phyloP scores from a whole-genome alignment of 2,329 filamentous ascomycete species.

The Colletotrichum sp. region DNA sequence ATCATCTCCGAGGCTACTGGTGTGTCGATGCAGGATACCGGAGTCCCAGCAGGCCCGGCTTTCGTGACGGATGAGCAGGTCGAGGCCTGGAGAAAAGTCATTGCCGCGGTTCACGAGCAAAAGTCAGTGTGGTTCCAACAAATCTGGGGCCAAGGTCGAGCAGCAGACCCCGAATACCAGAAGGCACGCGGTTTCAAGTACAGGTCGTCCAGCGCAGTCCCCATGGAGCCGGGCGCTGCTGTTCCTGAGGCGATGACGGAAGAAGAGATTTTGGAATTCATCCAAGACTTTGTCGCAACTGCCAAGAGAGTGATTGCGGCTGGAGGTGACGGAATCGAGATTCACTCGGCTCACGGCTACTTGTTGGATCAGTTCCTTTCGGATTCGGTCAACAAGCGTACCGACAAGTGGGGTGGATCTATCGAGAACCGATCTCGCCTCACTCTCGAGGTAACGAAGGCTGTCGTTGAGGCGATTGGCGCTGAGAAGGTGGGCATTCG shows the following conservation, averaged over 20 bases:
- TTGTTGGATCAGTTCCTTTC: constrained; percentile 64
- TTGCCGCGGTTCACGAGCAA: constrained; percentile 29
- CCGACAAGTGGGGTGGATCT: constrained; percentile 55
- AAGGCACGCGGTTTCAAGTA: constrained; percentile 2
- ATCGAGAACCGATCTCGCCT: constrained; percentile 53
- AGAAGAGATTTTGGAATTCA: constrained; percentile 65
- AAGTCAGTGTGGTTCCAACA: constrained; percentile 31
- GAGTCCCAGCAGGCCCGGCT: constrained; percentile 37
- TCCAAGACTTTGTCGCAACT: constrained; percentile 57
- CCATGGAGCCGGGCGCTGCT: background rate
- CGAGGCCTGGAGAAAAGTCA: constrained; percentile 29
- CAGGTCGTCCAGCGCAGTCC: constrained; percentile 6
- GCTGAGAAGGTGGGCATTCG: constrained; percentile 45
- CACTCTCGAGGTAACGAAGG: constrained; percentile 48
- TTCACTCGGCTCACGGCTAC: constrained; percentile 57
- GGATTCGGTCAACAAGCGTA: constrained; percentile 40
- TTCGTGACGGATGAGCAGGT: constrained; percentile 43
- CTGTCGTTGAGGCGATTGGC: constrained; percentile 19
- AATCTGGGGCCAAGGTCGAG: constrained; percentile 19
- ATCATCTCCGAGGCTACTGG: constrained; percentile 34
- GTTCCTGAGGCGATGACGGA: constrained; percentile 65
- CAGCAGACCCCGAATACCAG: constrained; percentile 5
- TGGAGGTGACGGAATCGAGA: constrained; percentile 70
- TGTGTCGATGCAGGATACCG: constrained; percentile 26
- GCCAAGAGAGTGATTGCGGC: constrained; percentile 57